Evolutionary conservation across 2,329 filamentous ascomycete genomes (phyloP), one percentile per base, ranked within the genome.

Genomic region (Penicillium sumatraense): DNA sequence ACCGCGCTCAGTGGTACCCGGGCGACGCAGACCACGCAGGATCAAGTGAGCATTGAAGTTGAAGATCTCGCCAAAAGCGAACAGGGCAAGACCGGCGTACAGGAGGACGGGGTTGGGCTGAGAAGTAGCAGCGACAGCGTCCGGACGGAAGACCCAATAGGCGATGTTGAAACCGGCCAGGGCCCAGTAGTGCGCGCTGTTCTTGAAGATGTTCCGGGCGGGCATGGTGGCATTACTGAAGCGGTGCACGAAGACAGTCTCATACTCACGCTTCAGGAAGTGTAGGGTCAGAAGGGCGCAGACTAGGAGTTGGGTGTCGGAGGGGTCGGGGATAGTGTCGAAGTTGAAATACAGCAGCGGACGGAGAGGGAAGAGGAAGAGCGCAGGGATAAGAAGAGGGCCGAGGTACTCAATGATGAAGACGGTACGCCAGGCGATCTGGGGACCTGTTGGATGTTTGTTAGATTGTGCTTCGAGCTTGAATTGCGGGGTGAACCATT

Each of bases 181-280:
- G 29, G 88, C 68, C 95, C 95, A 99, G 85, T 99, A 99, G 81
- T 97, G 93, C 63, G 84, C 85, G 63, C 88, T 91, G 83, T 99
- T 99, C 78, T 93, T 95, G 84, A 97, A 89, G 72, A 99, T 91
- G 81, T 96, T 96, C 70, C 77, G 79, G 55, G 85, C 83, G 16
- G 95, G 95, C 95, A 99, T 99, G 46, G 95, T 99, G 68, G 89
- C 91, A 59, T 89, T 86, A 53, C 91, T 93, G 82, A 99, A 99
- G 72, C 91, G 91, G 82, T 99, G 95, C 59, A 99, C 85, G 72
- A 95, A 96, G 59, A 96, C 72, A 0, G 95, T 98, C 80, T 99
- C 95, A 62, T 91, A 83, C 80, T 99, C 95, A 70, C 95, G 92
- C 84, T 99, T 99, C 72, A 90, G 63, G 76, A 97, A 99, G 81